Base-by-base conservation (phyloP, 805 yeast species). In the Teunomyces panamensis region DNA sequence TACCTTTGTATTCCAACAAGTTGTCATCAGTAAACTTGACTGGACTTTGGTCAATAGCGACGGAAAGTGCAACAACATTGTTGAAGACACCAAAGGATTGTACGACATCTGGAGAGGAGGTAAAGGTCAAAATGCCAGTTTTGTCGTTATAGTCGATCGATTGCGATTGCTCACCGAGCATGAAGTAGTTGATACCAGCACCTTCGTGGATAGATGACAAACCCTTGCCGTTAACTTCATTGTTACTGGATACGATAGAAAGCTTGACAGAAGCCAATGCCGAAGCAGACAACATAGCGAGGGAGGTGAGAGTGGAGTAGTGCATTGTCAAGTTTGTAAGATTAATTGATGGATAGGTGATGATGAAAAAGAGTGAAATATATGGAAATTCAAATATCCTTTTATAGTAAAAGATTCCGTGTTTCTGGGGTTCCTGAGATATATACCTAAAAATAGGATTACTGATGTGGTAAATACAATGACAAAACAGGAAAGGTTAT, bases 181-280 rank as follows among this genome's bases (percentile, higher is more conserved):
- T 65, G 30, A 69, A 54, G 59, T 73, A 75, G 62, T 66, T 60
- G 49, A 72, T 57, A 45, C 70, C 79, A 44, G 79, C 79, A 54
- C 79, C 79, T 56, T 69, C 75, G 55, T 74, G 80, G 17, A 37
- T 37, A 9, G 41, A 37, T 16, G 41, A 37, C 41, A 49, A 14
- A 11, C 50, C 50, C 7, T 47, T 9, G 11, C 43, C 45, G 42
- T 48, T 32, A 11, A 46, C 41, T 9, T 17, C 36, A 11, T 7
- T 2, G 39, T 44, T 7, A 32, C 17, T 17, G 24, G 51, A 46
- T 35, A 39, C 45, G 13, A 27, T 37, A 13, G 11, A 39, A 14
- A 49, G 49, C 11, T 30, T 16, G 20, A 45, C 39, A 30, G 52
- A 48, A 39, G 43, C 42, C 11, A 16, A 20, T n/a, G 45, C 48